Conservation (phyloP, 1,284 basidiomycete species). For the Cronartium quercuum region DNA sequence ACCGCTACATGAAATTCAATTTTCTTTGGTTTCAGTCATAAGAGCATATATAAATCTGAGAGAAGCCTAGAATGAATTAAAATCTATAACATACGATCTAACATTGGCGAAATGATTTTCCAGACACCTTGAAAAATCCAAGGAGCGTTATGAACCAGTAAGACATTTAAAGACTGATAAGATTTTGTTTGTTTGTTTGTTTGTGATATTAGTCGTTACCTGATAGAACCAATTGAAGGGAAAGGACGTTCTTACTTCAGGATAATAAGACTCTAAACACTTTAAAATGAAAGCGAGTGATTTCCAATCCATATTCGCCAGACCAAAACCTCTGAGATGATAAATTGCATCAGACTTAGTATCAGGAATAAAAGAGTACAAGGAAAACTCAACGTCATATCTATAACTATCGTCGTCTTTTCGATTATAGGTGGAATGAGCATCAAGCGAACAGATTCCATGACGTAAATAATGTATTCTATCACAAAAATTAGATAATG, state of each 20-base stretch:
- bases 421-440: conserved; percentile 28
- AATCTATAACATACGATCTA: conserved; percentile 20
- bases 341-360: neutral
- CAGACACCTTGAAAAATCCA: conserved; percentile 37
- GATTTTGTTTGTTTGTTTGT: too few species aligned
- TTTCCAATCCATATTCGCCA: conserved; percentile 38
- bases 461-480: conserved; percentile 34
- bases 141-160: conserved; percentile 33
- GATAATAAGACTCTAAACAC: conserved; percentile 38
- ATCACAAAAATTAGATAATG: neutral
- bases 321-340: conserved; percentile 19
- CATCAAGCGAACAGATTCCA: conserved; percentile 37
- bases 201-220: neutral
- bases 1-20: neutral
- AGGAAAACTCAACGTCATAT: conserved; percentile 17
- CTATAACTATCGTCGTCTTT: conserved; percentile 31
- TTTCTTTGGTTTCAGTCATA: neutral
- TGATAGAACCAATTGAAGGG: neutral
- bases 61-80: neutral
- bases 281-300: conserved; percentile 34
- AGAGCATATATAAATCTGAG: neutral
- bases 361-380: neutral
- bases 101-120: conserved; percentile 35
- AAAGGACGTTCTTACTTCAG: conserved; percentile 9
- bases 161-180: conserved; percentile 30